phyloP scores from a whole-genome alignment of 2,329 filamentous ascomycete genomes.

The Penicillium sp. region DNA sequence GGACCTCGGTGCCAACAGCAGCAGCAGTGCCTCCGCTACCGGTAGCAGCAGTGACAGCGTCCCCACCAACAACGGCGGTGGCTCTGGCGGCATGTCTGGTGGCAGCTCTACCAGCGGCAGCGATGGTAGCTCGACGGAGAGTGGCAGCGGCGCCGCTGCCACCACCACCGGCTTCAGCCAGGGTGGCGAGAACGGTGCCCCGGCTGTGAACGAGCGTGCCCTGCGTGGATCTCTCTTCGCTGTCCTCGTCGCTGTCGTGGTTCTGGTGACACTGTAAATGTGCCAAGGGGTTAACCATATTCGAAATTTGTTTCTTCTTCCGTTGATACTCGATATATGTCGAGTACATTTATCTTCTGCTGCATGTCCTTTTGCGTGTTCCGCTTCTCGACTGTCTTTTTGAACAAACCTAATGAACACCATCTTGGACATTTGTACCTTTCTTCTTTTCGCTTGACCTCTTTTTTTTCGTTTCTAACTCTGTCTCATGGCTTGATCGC shows the following conservation, averaged over 20 bases:
- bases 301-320: conserved; percentile 10
- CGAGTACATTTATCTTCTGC: conserved; percentile 28
- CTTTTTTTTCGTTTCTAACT: neutral
- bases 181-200: conserved; percentile 34
- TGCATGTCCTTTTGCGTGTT: conserved; percentile 9
- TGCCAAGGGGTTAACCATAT: conserved; percentile 14
- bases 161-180: conserved; percentile 39
- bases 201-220: conserved; percentile 44
- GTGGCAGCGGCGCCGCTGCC: conserved; percentile 25
- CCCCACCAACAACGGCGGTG: conserved; percentile 37
- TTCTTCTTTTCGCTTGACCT: neutral
- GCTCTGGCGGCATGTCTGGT: conserved; percentile 21
- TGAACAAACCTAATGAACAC: conserved; percentile 24
- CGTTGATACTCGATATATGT: conserved; percentile 19
- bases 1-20: conserved; percentile 36
- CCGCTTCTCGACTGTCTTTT: conserved; percentile 18
- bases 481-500: neutral
- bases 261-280: conserved; percentile 49
- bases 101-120: conserved; percentile 16
- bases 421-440: conserved; percentile 11
- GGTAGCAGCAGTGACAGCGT: conserved; percentile 28
- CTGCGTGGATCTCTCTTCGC: conserved; percentile 52
- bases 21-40: conserved; percentile 33
- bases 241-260: conserved; percentile 51
- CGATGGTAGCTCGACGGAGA: conserved; percentile 10